These are phyloP conservation scores for Pseudonectria buxi DNA, from an alignment of 2,329 filamentous ascomycete genomes.

Conservation along the genomic window DNA sequence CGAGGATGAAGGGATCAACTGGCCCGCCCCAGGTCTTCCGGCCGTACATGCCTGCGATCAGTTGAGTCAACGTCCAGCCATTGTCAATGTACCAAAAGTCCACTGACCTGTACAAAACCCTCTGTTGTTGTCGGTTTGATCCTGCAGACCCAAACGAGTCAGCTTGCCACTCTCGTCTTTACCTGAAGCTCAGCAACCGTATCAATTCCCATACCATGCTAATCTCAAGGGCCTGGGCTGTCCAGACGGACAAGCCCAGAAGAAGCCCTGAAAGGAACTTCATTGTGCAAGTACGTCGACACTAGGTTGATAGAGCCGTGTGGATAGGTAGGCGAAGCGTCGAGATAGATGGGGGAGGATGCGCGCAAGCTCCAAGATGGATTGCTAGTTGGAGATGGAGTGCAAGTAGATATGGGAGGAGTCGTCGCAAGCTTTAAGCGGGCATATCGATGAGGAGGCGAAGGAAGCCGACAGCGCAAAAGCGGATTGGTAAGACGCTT, in stretches of 20 bases:
- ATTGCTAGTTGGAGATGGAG: too few relatives aligned
- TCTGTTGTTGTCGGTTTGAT: constrained; percentile 66
- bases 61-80: constrained; percentile 3
- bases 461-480: too few relatives aligned
- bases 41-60: constrained; percentile 75
- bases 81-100: neutral
- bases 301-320: neutral
- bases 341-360: neutral
- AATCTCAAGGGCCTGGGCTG: constrained; percentile 51
- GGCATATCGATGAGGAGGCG: too few relatives aligned
- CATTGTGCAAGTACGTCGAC: constrained; percentile 35
- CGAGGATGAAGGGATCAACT: constrained; percentile 80
- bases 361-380: too few relatives aligned
- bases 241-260: constrained; percentile 49
- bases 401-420: too few relatives aligned
- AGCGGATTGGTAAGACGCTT: too few relatives aligned
- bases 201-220: constrained; percentile 39
- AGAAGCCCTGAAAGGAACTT: constrained; percentile 46
- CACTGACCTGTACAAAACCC: constrained; percentile 66
- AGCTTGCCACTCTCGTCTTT: constrained; percentile 10
- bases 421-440: too few relatives aligned
- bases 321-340: too few relatives aligned
- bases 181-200: constrained; percentile 15
- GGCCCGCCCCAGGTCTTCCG: constrained; percentile 80
- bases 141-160: constrained; percentile 40